A percentile compares a stretch with the other conserved stretches of the same genome.
These are phyloP conservation scores for Solanum habrochaites DNA, from an alignment of 257 asterid species.

Conservation along the genomic window DNA sequence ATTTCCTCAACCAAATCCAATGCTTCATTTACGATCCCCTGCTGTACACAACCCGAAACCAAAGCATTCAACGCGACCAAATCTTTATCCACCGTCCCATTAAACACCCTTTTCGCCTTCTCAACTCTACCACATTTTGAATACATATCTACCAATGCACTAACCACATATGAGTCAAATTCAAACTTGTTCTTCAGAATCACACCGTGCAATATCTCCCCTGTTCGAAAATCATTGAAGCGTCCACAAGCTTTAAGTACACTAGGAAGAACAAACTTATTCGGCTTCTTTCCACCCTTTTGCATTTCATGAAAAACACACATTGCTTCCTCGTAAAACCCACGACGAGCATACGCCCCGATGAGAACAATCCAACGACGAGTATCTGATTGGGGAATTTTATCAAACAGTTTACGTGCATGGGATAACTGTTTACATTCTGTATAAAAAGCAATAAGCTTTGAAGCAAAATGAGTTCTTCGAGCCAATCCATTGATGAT, in stretches of 20 bases:
- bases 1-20: constrained; percentile 30
- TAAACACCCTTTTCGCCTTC: constrained; percentile 41
- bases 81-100: constrained; percentile 33
- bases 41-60: constrained; percentile 49
- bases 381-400: constrained; percentile 35
- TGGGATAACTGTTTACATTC: constrained; percentile 18
- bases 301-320: constrained; percentile 30
- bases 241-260: constrained; percentile 68
- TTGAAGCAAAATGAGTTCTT: constrained; percentile 28
- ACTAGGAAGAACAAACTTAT: constrained; percentile 51
- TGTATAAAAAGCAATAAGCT: constrained; percentile 32
- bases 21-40: constrained; percentile 23
- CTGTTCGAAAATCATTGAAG: constrained; percentile 31
- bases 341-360: constrained; percentile 49
- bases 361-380: constrained; percentile 46
- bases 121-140: constrained; percentile 39
- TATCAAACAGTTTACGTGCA: constrained; percentile 57
- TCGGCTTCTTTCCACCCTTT: constrained; percentile 16
- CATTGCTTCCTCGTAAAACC: constrained; percentile 42
- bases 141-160: constrained; percentile 60
- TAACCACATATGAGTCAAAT: constrained; percentile 35
- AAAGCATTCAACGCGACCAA: constrained; percentile 50
- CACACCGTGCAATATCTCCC: constrained; percentile 38
- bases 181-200: constrained; percentile 29
- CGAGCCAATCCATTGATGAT: constrained; percentile 29